A percentile compares a stretch with the other conserved stretches of the same genome.
phyloP scores from a whole-genome alignment of 495 filamentous ascomycete species.

The Penicillium bovifimosum region DNA sequence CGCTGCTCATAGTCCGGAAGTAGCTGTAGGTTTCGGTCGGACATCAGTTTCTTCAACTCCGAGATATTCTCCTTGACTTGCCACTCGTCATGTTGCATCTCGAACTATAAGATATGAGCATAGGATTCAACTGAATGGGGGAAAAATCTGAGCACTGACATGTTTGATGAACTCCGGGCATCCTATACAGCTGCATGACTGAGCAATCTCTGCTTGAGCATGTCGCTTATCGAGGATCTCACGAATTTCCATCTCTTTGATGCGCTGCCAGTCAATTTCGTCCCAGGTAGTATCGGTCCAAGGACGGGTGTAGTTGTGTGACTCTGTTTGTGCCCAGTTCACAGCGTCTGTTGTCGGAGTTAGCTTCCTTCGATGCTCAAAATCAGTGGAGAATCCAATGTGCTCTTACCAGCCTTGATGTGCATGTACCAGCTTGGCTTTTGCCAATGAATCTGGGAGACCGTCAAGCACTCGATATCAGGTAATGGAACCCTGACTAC shows the following conservation, averaged over 20 bases:
- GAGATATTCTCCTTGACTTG: constrained; percentile 85
- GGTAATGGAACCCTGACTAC: constrained; percentile 57
- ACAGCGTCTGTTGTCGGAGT: constrained; percentile 26
- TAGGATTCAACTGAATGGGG: not conserved
- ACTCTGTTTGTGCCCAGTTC: constrained; percentile 52
- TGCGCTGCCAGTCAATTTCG: constrained; percentile 73
- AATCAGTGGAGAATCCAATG: not conserved
- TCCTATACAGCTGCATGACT: constrained; percentile 51
- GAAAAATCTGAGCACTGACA: constrained; percentile 45
- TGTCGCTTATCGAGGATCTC: constrained; percentile 66
- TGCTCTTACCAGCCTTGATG: constrained; percentile 38
- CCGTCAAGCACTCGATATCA: constrained; percentile 79
- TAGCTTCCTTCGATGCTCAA: constrained; percentile 5
- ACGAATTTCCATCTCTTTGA: constrained; percentile 72
- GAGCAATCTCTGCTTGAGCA: constrained; percentile 51
- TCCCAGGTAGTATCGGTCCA: constrained; percentile 76
- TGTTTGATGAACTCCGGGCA: constrained; percentile 82
- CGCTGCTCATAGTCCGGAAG: constrained; percentile 98
- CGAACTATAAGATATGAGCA: constrained; percentile 47
- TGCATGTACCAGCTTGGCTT: constrained; percentile 41
- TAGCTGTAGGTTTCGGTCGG: constrained; percentile 92
- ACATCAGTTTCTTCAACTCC: constrained; percentile 78
- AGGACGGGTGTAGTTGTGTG: constrained; percentile 55
- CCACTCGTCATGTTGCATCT: constrained; percentile 94
- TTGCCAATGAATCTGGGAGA: constrained; percentile 59